Conservation (phyloP, 345 rosid species). For the Turnera subulata region DNA sequence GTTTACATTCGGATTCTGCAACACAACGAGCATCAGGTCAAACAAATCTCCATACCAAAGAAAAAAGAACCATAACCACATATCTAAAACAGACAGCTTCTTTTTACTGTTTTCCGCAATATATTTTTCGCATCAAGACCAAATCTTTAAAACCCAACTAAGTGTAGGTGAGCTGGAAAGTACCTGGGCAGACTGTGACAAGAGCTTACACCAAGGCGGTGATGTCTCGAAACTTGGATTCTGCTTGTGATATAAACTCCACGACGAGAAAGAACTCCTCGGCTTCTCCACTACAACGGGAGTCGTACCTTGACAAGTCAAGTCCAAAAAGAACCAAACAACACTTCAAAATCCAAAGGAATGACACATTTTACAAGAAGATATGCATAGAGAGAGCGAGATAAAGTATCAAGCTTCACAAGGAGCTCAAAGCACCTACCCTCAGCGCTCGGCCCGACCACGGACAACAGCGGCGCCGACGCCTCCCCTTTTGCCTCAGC, state of each 20-base stretch:
- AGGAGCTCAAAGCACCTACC: slow-evolving; percentile 37
- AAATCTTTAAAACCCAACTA: not conserved
- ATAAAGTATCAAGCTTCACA: not conserved
- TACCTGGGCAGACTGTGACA: slow-evolving; percentile 77
- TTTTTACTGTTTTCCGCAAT: not conserved
- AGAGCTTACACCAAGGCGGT: slow-evolving; percentile 68
- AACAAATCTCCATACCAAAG: not conserved
- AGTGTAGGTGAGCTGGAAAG: not conserved
- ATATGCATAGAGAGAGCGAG: too few relatives aligned
- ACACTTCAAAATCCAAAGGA: not conserved
- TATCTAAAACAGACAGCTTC: not conserved
- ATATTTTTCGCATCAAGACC: too few relatives aligned
- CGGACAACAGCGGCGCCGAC: slow-evolving; percentile 41
- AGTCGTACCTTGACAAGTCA: slow-evolving; percentile 41
- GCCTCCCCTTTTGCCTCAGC: slow-evolving; percentile 45
- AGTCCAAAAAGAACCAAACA: slow-evolving; percentile 8
- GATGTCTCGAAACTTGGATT: slow-evolving; percentile 34
- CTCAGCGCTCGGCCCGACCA: slow-evolving; percentile 53
- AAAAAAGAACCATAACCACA: not conserved
- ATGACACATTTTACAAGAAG: not conserved
- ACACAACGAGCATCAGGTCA: slow-evolving; percentile 1
- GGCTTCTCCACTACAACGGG: slow-evolving; percentile 52
- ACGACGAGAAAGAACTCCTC: slow-evolving; percentile 41
- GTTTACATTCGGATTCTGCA: slow-evolving; percentile 59
- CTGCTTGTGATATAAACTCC: slow-evolving; percentile 45